Conservation (phyloP, 163 green algal species). For the Scenedesmus sp. region DNA sequence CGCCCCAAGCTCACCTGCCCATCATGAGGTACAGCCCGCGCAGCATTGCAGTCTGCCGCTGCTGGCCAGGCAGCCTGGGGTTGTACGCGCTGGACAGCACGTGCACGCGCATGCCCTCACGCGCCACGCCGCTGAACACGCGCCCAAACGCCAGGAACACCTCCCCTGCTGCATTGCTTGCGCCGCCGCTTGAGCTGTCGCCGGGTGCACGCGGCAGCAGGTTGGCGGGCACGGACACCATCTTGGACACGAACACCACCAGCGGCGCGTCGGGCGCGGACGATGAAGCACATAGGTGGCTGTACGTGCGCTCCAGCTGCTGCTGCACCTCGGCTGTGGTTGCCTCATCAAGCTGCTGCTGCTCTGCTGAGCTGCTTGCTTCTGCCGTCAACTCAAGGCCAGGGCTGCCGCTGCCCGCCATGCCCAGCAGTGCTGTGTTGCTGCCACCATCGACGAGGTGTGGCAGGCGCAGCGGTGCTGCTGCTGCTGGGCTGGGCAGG, state of each 20-base stretch:
- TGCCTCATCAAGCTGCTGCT: conserved; percentile 13
- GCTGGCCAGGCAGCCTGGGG: conserved; percentile 57
- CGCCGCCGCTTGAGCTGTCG: not conserved
- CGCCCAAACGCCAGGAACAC: conserved; percentile 96
- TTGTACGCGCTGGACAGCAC: conserved; percentile 90
- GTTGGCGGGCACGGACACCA: conserved; percentile 87
- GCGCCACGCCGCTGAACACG: conserved; percentile 91
- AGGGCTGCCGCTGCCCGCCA: not conserved
- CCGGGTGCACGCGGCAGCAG: conserved; percentile 39
- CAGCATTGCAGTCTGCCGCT: conserved; percentile 63
- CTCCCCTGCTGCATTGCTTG: conserved; percentile 48
- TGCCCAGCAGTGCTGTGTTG: conserved; percentile 35
- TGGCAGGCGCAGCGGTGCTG: conserved; percentile 72
- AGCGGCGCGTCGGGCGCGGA: conserved; percentile 68
- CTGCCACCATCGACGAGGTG: conserved; percentile 71
- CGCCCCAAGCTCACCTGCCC: conserved; percentile 74
- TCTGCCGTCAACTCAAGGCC: not conserved
- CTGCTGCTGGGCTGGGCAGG: conserved; percentile 83
- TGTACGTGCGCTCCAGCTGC: conserved; percentile 46
- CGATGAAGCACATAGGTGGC: conserved; percentile 32
- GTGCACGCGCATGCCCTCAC: conserved; percentile 83
- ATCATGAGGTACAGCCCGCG: conserved; percentile 93
- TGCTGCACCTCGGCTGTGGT: conserved; percentile 18
- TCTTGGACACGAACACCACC: conserved; percentile 97
- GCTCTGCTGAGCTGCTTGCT: not conserved